These are phyloP conservation scores for Eucalyptus regnans DNA, from an alignment of 345 rosid genomes.

Conservation along the genomic window DNA sequence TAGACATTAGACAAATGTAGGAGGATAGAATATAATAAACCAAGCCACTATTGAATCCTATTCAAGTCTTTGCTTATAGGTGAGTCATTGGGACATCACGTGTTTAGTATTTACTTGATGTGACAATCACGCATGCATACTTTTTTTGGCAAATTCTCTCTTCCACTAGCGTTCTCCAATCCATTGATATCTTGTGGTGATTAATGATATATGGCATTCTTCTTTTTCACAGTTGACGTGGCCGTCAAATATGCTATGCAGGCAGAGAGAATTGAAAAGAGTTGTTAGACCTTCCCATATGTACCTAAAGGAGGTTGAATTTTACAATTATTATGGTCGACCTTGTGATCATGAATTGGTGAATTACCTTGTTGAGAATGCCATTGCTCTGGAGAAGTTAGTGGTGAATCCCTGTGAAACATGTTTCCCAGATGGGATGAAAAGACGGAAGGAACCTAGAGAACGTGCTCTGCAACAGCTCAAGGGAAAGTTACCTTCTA, in stretches of 20 bases:
- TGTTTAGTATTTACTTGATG: background rate
- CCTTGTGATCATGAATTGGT: background rate
- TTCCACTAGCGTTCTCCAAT: background rate
- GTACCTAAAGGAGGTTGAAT: background rate
- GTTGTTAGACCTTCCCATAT: background rate
- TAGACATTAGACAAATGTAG: background rate
- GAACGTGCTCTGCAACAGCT: background rate
- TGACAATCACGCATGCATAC: background rate
- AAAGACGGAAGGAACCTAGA: background rate
- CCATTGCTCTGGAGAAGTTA: background rate
- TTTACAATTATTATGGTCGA: background rate
- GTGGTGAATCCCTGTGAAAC: background rate
- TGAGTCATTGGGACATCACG: background rate
- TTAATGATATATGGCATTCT: background rate
- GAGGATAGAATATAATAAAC: background rate
- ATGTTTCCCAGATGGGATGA: background rate
- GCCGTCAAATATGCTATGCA: rapidly evolving
- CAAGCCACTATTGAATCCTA: background rate
- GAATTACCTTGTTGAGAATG: background rate
- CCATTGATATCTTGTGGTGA: background rate
- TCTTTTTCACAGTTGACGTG: background rate
- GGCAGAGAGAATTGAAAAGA: background rate
- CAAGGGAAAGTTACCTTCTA: background rate
- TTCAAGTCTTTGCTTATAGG: background rate
- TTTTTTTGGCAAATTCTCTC: background rate